Base-by-base conservation (phyloP, 2,329 filamentous ascomycete species). In the Colletotrichum abscissum region DNA sequence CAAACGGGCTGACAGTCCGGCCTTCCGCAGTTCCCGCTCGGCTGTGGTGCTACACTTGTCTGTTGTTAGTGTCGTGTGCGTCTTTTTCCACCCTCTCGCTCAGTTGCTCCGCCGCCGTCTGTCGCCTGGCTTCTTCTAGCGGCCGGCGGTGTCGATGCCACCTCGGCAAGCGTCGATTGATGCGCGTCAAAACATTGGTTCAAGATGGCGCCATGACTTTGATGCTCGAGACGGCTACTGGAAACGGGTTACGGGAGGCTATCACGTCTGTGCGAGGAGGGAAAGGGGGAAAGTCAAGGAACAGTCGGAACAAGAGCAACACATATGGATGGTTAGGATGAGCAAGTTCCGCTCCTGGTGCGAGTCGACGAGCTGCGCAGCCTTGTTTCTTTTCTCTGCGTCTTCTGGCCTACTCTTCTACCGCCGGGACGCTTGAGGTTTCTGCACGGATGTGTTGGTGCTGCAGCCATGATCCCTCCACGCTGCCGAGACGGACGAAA, bases 391-490 rank as follows among this genome's bases (percentile, higher is more conserved):
- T 67, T 67, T 63, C 62, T 66, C 19, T 59, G 38, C 14, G 28
- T 69, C 69, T 58, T 62, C 65, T 46, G 42, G 67, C 12, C 65
- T 52, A 46, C 58, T 60, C 52, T 57, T 46, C 46, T 60, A 54
- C 35, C 22, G 11, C 66, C 49, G 35, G 56, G 28, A 57, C 66
- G 26, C 55, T 68, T 46, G 54, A n/a, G 33, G 33, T 16, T 52
- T 56, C 76, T 84, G 84, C 84, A 84, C 74, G 80, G 83, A 80
- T 85, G 83, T 78, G 84, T 81, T 86, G 84, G 83, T 79, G 79
- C 77, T 84, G 83, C 86, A 86, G 81, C 81, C 81, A 81, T 82
- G 72, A 82, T 82, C 81, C 81, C 80, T 84, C 80, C 78, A 81
- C 78, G 49, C 55, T 60, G 55, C 82, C 80, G 78, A 79, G 79